Percentiles rank a stretch among this genome's conserved stretches.
Conservation (phyloP, 2,329 filamentous ascomycete genomes). For the Calcarisporium arbuscula region DNA sequence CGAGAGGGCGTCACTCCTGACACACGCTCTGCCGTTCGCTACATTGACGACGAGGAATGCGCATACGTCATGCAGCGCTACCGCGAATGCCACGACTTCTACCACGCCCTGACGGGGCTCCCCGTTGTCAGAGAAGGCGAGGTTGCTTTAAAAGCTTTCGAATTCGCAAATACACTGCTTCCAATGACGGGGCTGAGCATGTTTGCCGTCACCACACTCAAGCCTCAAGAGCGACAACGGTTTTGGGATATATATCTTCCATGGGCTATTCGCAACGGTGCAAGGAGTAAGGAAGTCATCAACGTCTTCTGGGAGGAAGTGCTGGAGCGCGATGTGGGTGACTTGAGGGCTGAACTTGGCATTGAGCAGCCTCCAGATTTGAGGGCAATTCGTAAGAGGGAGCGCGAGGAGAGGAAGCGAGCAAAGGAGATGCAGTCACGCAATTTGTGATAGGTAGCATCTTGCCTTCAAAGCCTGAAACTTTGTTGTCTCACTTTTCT, state of each 20-base stretch:
- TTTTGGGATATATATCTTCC: conserved; percentile 76
- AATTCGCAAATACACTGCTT: conserved; percentile 88
- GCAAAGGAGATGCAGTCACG: conserved; percentile 40
- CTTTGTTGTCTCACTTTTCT: no score
- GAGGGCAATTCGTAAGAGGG: conserved; percentile 65
- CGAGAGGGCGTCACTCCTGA: conserved; percentile 90
- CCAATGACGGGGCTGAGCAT: conserved; percentile 92
- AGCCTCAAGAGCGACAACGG: conserved; percentile 67
- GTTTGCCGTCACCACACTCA: conserved; percentile 79
- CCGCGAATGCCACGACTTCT: conserved; percentile 95
- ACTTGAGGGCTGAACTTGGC: conserved; percentile 65
- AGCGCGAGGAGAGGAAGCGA: conserved; percentile 62
- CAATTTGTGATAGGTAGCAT: conserved; percentile 16
- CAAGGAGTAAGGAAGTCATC: conserved; percentile 71
- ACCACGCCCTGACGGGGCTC: conserved; percentile 87
- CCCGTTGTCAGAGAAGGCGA: conserved; percentile 93
- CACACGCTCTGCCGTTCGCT: conserved; percentile 73
- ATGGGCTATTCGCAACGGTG: conserved; percentile 83
- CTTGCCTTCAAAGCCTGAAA: no score
- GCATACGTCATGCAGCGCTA: conserved; percentile 99
- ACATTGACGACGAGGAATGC: conserved; percentile 91
- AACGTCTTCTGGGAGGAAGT: conserved; percentile 98
- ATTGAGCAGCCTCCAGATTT: conserved; percentile 88
- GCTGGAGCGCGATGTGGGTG: conserved; percentile 74
- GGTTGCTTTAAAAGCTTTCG: conserved; percentile 94